Conservation (phyloP, 1,284 basidiomycete genomes). For the Kalmanozyma brasiliensis region DNA sequence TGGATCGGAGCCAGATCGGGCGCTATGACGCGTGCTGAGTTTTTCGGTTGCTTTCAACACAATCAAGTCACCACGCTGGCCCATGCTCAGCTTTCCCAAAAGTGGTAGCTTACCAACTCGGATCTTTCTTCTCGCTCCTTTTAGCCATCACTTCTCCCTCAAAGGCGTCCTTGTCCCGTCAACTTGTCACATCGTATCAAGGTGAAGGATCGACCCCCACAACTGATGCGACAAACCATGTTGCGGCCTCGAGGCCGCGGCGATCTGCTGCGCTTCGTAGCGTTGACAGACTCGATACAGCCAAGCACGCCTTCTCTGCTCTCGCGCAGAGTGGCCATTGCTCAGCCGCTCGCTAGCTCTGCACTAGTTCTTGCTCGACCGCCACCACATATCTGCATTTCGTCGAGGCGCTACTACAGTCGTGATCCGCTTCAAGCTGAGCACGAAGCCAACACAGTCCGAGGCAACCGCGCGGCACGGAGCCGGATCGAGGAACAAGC, state of each 20-base stretch:
- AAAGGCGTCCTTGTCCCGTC: too few species aligned
- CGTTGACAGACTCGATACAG: neutral
- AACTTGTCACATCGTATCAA: neutral
- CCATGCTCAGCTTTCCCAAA: neutral
- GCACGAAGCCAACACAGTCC: conserved; percentile 58
- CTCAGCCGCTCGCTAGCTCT: neutral
- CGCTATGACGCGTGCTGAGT: too few species aligned
- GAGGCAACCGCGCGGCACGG: conserved; percentile 56
- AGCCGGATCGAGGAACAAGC: conserved; percentile 27
- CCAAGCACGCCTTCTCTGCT: neutral
- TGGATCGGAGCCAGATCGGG: too few species aligned
- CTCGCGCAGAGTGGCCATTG: neutral
- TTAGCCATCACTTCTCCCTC: neutral
- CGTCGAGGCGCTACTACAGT: conserved; percentile 33
- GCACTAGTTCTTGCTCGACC: too few species aligned
- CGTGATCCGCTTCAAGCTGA: conserved; percentile 60
- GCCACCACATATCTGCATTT: neutral
- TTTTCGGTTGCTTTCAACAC: too few species aligned
- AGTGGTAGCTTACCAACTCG: too few species aligned
- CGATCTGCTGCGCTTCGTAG: conserved; percentile 12
- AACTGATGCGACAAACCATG: conserved; percentile 20
- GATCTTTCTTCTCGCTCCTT: conserved; percentile 4
- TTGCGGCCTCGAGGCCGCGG: conserved; percentile 26
- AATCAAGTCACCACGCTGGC: too few species aligned
- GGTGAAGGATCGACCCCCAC: neutral